A percentile compares a stretch with the other conserved stretches of the same genome.
Evolutionary conservation across 225 moss, liverwort and hornwort species (phyloP).

Genomic region (Marchantia polymorpha): DNA sequence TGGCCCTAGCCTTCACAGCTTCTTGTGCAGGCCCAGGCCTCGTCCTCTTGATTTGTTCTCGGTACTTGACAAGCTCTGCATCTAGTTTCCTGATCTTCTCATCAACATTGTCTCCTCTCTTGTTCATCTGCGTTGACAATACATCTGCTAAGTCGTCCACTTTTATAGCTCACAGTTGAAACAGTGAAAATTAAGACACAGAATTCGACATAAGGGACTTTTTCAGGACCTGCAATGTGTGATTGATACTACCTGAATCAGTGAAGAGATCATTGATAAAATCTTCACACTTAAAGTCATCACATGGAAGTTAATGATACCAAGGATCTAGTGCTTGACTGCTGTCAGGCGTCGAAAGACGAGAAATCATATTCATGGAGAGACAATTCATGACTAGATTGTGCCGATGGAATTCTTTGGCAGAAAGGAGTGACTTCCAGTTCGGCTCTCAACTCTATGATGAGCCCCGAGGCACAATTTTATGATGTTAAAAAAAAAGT

Average conservation of each 20-base stretch:
- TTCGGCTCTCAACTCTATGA: neutral
- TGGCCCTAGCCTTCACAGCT: conserved; percentile 89
- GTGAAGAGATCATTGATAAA: too few relatives aligned
- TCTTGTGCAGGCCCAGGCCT: conserved; percentile 95
- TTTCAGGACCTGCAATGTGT: too few relatives aligned
- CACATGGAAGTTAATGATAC: too few relatives aligned
- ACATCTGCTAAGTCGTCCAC: neutral
- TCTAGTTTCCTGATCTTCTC: conserved; percentile 93
- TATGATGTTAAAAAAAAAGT: neutral
- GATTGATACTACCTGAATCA: too few relatives aligned
- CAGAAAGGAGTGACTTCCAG: neutral
- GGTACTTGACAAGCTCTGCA: conserved; percentile 76
- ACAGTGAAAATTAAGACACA: too few relatives aligned
- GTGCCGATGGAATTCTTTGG: neutral
- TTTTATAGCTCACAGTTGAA: too few relatives aligned
- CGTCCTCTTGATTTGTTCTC: conserved; percentile 95
- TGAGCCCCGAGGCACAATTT: neutral
- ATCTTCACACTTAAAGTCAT: too few relatives aligned
- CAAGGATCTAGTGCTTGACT: too few relatives aligned
- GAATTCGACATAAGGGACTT: too few relatives aligned
- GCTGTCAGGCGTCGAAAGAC: too few relatives aligned
- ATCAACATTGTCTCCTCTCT: conserved; percentile 84
- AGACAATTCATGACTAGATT: neutral
- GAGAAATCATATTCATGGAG: neutral
- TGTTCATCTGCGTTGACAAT: conserved; percentile 66